Percentiles rank a stretch among this genome's conserved stretches.
These are phyloP conservation scores for Calonectria henricotiae DNA, from an alignment of 2,329 filamentous ascomycete species.

Conservation along the genomic window DNA sequence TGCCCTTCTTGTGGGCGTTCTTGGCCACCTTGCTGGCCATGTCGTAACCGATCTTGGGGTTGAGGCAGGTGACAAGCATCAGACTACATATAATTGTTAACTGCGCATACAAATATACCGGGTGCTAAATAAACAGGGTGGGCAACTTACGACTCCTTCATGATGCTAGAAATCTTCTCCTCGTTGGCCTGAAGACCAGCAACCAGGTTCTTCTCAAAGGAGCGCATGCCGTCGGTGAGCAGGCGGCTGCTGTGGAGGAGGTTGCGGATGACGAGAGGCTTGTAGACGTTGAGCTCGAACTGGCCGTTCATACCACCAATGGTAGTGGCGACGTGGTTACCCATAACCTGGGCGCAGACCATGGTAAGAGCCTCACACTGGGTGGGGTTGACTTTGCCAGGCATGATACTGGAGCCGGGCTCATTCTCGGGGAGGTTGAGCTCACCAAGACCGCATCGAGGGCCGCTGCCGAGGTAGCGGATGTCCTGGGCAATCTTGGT, in stretches of 20 bases:
- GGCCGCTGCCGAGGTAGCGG: conserved; percentile 95
- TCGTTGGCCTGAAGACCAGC: conserved; percentile 92
- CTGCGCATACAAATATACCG: neutral
- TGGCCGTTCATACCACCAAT: conserved; percentile 98
- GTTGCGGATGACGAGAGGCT: conserved; percentile 96
- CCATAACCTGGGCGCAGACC: conserved; percentile 98
- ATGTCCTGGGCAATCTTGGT: conserved; percentile 99
- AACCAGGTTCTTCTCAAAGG: conserved; percentile 95
- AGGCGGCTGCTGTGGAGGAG: conserved; percentile 93
- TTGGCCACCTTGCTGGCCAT: conserved; percentile 98
- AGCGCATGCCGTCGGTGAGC: conserved; percentile 92
- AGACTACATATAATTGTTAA: conserved; percentile 71
- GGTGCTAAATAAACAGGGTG: neutral
- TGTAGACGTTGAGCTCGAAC: conserved; percentile 99
- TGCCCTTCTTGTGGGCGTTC: conserved; percentile 98
- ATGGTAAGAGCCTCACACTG: conserved; percentile 99
- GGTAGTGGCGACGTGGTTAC: conserved; percentile 94
- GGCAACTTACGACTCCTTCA: conserved; percentile 88
- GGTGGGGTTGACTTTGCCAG: conserved; percentile 98
- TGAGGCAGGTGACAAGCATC: conserved; percentile 98
- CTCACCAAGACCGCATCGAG: conserved; percentile 95
- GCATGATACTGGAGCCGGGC: conserved; percentile 98
- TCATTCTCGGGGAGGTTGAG: conserved; percentile 97
- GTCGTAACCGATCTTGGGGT: conserved; percentile 97
- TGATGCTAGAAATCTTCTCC: conserved; percentile 88